A percentile compares a stretch with the other conserved stretches of the same genome.
These are phyloP conservation scores for Cercospora citrullina DNA, from an alignment of 2,329 filamentous ascomycete genomes.

Conservation along the genomic window DNA sequence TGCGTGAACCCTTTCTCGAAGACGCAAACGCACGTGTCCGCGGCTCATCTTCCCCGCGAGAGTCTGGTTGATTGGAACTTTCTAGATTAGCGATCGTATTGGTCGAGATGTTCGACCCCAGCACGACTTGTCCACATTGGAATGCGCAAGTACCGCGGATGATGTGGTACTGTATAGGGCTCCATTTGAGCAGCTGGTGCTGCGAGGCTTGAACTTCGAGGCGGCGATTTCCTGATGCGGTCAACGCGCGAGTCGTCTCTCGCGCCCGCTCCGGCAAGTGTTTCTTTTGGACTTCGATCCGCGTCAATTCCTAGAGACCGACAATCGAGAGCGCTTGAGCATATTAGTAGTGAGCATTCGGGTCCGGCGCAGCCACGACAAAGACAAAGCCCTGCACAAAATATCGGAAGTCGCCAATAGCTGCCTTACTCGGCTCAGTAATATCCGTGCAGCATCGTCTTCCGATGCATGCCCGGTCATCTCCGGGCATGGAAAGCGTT, in stretches of 20 bases:
- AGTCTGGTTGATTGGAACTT: constrained; percentile 11
- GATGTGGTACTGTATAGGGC: background rate
- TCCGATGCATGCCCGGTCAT: background rate
- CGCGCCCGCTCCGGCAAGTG: background rate
- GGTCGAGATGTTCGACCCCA: background rate
- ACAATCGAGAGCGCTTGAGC: background rate
- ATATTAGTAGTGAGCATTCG: background rate
- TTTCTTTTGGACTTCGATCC: background rate
- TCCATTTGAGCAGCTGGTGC: background rate
- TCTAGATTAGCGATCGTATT: constrained; percentile 2
- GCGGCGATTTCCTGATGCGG: background rate
- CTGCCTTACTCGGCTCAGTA: background rate
- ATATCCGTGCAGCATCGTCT: background rate
- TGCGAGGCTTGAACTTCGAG: background rate
- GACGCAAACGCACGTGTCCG: constrained; percentile 12
- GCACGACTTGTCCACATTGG: background rate
- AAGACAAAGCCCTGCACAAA: background rate
- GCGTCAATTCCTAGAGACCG: background rate
- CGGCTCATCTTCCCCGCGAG: background rate
- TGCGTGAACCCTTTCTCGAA: constrained; percentile 9
- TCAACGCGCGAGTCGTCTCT: background rate
- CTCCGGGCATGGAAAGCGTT: background rate
- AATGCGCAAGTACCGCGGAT: background rate
- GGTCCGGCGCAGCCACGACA: background rate
- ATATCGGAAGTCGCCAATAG: background rate